These are phyloP conservation scores for Ephemerocybe angulata DNA, from an alignment of 768 basidiomycete genomes.

Conservation along the genomic window DNA sequence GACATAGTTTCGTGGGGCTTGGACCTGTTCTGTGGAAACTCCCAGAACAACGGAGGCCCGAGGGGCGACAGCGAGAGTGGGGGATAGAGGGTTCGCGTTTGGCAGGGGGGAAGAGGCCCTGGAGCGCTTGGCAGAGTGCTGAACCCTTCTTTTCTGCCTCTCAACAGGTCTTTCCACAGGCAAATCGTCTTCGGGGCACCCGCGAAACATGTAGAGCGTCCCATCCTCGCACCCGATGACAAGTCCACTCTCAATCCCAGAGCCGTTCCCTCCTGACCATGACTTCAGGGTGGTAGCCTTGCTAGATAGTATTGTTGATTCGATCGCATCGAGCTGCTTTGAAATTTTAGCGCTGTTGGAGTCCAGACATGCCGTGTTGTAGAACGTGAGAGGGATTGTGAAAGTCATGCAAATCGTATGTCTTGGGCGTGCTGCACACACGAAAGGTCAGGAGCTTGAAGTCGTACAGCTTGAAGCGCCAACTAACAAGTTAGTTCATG, in stretches of 20 bases:
- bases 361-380: slow-evolving; percentile 17
- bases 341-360: slow-evolving; percentile 8
- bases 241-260: slow-evolving; percentile 19
- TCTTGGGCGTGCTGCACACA: background rate
- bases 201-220: slow-evolving; percentile 39
- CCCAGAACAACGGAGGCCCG: slow-evolving; percentile 56
- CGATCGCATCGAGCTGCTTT: slow-evolving; percentile 18
- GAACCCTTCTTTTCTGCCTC: slow-evolving; percentile 4
- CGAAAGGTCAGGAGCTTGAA: background rate
- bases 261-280: slow-evolving; percentile 21
- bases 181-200: slow-evolving; percentile 8
- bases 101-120: slow-evolving; percentile 36
- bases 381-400: slow-evolving; percentile 34
- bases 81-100: slow-evolving; percentile 22
- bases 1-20: slow-evolving; percentile 75
- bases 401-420: slow-evolving; percentile 1
- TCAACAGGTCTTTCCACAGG: slow-evolving; percentile 12
- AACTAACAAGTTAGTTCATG: background rate
- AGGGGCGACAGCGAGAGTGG: slow-evolving; percentile 48
- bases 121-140: slow-evolving; percentile 20
- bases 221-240: slow-evolving; percentile 43
- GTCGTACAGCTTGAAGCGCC: background rate
- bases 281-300: slow-evolving; percentile 28
- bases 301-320: slow-evolving; percentile 30
- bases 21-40: slow-evolving; percentile 63